These are phyloP conservation scores for Pichia manshurica DNA, from an alignment of 805 yeast species.

Conservation along the genomic window DNA sequence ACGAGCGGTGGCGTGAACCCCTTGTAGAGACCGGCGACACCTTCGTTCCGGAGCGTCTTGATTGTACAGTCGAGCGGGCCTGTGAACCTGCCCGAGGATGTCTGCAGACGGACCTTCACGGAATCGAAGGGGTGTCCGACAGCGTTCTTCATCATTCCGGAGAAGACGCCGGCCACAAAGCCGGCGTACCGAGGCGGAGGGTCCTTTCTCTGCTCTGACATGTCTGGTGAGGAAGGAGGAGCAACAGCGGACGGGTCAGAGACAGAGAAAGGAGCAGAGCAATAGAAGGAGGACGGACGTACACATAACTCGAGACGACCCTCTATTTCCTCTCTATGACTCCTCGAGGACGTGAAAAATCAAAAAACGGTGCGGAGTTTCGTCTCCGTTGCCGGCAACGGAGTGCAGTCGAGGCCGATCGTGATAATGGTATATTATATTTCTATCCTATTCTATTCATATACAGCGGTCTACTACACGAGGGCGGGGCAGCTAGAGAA, in stretches of 20 bases:
- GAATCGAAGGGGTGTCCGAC: constrained; percentile 96
- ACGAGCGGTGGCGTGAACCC: constrained; percentile 91
- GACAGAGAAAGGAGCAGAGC: too few relatives aligned
- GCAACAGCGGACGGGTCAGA: too few relatives aligned
- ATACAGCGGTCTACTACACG: too few relatives aligned
- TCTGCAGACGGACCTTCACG: constrained; percentile 78
- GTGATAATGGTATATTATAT: too few relatives aligned
- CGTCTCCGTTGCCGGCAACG: not conserved
- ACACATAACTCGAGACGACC: too few relatives aligned
- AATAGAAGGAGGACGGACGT: too few relatives aligned
- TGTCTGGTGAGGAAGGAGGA: not conserved
- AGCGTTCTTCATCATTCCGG: constrained; percentile 80
- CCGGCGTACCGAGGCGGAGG: constrained; percentile 58
- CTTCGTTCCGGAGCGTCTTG: constrained; percentile 70
- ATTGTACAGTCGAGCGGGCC: constrained; percentile 80
- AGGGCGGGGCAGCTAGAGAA: too few relatives aligned
- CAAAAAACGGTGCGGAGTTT: not conserved
- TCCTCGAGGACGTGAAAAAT: not conserved
- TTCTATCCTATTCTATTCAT: too few relatives aligned
- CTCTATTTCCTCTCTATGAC: not conserved
- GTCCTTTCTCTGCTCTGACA: constrained; percentile 16
- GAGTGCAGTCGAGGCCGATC: too few relatives aligned
- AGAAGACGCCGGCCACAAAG: constrained; percentile 81
- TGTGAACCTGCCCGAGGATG: constrained; percentile 55
- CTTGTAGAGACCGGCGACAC: constrained; percentile 71